Percentiles rank a stretch among this genome's conserved stretches.
These are phyloP conservation scores for Solanum pennellii DNA, from an alignment of 257 asterid genomes.

Conservation along the genomic window DNA sequence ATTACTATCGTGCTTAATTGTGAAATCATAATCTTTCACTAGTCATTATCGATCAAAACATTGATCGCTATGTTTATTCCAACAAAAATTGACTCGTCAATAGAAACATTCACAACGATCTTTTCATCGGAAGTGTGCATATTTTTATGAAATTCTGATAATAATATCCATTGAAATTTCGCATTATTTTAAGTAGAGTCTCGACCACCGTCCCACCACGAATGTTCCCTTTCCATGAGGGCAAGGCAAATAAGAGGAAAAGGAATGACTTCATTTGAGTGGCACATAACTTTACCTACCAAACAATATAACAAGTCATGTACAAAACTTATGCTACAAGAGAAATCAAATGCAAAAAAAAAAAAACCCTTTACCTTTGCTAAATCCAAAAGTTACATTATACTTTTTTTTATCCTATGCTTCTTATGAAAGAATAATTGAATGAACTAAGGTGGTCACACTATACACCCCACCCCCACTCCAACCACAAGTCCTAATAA, in stretches of 20 bases:
- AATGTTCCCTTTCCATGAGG: not conserved
- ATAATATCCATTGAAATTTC: not conserved
- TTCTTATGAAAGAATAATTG: constrained; percentile 39
- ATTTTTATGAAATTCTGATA: not conserved
- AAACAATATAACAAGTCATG: constrained; percentile 11
- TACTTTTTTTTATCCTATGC: constrained; percentile 8
- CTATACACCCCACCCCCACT: not conserved
- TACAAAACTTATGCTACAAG: constrained; percentile 51
- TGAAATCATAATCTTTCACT: too few relatives aligned
- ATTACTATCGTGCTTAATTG: too few relatives aligned
- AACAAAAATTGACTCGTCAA: not conserved
- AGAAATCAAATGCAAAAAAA: constrained; percentile 27
- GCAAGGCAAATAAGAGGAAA: not conserved
- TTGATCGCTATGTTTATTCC: not conserved
- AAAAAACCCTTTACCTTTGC: constrained; percentile 55
- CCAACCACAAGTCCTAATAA: not conserved
- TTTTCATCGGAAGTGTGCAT: not conserved
- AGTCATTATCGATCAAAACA: too few relatives aligned
- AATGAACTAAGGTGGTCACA: constrained; percentile 26
- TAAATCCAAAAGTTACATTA: constrained; percentile 17
- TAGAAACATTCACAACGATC: rapidly evolving
- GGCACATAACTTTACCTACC: constrained; percentile 21
- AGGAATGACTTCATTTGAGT: constrained; percentile 2
- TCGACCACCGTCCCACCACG: not conserved
- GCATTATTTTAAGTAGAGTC: not conserved